Evolutionary conservation across 768 basidiomycete species (phyloP), one percentile per base, ranked within the genome.

Genomic region (Auriscalpium vulgare): DNA sequence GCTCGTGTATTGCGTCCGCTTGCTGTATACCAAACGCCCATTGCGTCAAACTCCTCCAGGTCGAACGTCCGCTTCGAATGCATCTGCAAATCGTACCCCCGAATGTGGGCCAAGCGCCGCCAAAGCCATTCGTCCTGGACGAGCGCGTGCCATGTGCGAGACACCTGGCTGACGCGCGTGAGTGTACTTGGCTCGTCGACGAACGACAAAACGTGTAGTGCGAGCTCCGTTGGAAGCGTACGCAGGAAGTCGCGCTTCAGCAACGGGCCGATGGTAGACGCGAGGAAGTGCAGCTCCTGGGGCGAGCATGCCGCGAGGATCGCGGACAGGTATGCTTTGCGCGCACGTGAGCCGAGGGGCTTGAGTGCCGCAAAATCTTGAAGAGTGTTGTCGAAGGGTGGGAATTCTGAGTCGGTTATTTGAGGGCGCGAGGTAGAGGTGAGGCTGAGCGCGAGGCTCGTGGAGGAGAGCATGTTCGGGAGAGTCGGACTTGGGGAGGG

Each of bases 201-300:
- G 51, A 56, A 57, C 37, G 36, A 51, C 50, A 62, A 59, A 21
- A 60, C 54, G 43, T 59, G 56, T 14, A 62, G 59, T 14, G 59
- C 56, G 37, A 62, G 61, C 23, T 62, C 61, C 37, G 51, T 50
- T 9, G 61, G 61, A 19, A 62, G 37, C 34, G 60, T 59, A 37
- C 53, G 47, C 16, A 62, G 59, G 44, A 62, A 60, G 38, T 62
- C 61, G 29, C 61, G 61, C 44, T 62, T 59, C 37, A 59, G 59
- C 50, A 56, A 56, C 9, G 61, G 61, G 6, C 59, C 61, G 35
- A 62, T 56, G 17, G 48, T 51, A 4, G 61, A 57, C 17, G 55
- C 53, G 37, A 62, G 51, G 56, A 57, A 56, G 35, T 54, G 56
- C 4, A 60, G 56, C 23, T 62, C 61, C 47, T 52, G 54, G 35